Conservation (phyloP, 1,284 basidiomycete genomes). For the Lignosus rhinocerotis region DNA sequence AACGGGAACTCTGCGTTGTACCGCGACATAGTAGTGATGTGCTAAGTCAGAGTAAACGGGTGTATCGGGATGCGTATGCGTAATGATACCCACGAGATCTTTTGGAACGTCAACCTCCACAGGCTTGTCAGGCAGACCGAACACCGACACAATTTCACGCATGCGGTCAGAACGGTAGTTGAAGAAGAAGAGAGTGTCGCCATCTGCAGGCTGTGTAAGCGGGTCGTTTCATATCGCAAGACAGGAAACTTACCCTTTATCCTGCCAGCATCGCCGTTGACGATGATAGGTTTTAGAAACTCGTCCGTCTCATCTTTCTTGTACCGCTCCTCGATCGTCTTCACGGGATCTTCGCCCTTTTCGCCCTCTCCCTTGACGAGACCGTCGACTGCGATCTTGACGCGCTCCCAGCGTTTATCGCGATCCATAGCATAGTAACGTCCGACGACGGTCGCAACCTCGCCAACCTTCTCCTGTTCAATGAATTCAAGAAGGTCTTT, state of each 20-base stretch:
- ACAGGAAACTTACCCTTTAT: slow-evolving; percentile 61
- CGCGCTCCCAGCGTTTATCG: slow-evolving; percentile 91
- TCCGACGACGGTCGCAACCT: slow-evolving; percentile 80
- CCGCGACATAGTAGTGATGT: slow-evolving; percentile 90
- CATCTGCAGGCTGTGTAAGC: slow-evolving; percentile 35
- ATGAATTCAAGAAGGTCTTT: slow-evolving; percentile 78
- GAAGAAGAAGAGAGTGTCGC: slow-evolving; percentile 89
- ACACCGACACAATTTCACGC: slow-evolving; percentile 82
- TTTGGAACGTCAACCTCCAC: slow-evolving; percentile 84
- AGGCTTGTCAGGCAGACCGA: slow-evolving; percentile 81
- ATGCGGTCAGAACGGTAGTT: slow-evolving; percentile 95
- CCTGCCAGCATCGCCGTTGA: slow-evolving; percentile 75
- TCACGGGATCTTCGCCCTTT: slow-evolving; percentile 58
- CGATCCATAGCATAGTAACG: slow-evolving; percentile 96
- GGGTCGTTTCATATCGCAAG: background rate
- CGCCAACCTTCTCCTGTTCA: slow-evolving; percentile 71
- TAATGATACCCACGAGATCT: slow-evolving; percentile 56
- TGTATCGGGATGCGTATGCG: background rate
- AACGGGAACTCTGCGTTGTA: slow-evolving; percentile 91
- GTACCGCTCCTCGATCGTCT: slow-evolving; percentile 73
- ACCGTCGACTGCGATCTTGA: slow-evolving; percentile 86
- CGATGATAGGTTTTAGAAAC: slow-evolving; percentile 91
- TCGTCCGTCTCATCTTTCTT: slow-evolving; percentile 86
- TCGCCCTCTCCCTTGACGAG: slow-evolving; percentile 79
- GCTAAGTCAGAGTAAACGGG: slow-evolving; percentile 38